phyloP scores from a whole-genome alignment of 345 rosid species.

The Bruguiera sexangula region DNA sequence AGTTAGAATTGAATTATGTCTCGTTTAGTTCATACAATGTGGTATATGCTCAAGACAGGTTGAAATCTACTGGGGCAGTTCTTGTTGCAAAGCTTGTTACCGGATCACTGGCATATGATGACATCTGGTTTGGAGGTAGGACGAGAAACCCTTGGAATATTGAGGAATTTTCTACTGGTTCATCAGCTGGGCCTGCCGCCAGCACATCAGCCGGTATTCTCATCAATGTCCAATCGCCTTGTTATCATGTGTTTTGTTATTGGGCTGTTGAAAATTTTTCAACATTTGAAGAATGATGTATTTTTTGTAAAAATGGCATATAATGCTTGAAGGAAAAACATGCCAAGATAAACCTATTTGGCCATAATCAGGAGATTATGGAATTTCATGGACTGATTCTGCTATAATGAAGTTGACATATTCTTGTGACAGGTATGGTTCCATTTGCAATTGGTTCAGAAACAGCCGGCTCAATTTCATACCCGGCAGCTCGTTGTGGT shows the following conservation, averaged over 20 bases:
- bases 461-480: constrained; percentile 84
- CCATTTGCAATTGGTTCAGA: constrained; percentile 96
- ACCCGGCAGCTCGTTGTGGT: constrained; percentile 79
- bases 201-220: constrained; percentile 73
- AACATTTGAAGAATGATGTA: neutral
- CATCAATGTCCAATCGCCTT: neutral
- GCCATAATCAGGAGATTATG: neutral
- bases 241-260: neutral
- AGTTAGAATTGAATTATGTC: neutral
- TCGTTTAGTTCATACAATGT: neutral
- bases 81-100: constrained; percentile 83
- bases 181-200: constrained; percentile 95
- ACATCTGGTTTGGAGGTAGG: constrained; percentile 86
- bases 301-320: neutral
- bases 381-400: neutral
- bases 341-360: neutral
- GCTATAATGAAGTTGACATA: neutral
- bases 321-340: neutral
- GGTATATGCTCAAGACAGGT: constrained; percentile 29
- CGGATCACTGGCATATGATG: constrained; percentile 84
- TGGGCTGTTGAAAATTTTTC: neutral
- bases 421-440: constrained; percentile 52
- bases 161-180: constrained; percentile 82
- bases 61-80: constrained; percentile 73
- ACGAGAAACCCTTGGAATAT: constrained; percentile 95